These are phyloP conservation scores for Colletotrichum aenigma DNA, from an alignment of 2,329 filamentous ascomycete species.

Conservation along the genomic window DNA sequence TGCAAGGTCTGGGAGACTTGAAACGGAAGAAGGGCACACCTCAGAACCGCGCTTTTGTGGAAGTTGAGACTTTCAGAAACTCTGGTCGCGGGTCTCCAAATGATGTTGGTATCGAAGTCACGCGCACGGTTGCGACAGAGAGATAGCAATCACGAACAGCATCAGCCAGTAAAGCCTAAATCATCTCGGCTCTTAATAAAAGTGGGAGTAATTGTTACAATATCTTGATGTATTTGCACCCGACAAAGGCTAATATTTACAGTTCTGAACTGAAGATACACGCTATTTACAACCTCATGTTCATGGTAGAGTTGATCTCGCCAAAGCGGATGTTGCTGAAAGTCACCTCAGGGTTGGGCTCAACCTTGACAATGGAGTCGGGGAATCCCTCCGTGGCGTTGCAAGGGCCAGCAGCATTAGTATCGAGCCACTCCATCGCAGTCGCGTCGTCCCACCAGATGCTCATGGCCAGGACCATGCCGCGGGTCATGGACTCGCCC, in stretches of 20 bases:
- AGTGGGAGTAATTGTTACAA: rapidly evolving
- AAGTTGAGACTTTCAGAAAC: no score
- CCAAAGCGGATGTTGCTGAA: slow-evolving; percentile 63
- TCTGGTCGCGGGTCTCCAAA: neutral
- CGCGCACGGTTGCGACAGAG: neutral
- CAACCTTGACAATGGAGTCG: slow-evolving; percentile 43
- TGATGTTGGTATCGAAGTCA: neutral
- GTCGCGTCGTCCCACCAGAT: slow-evolving; percentile 60
- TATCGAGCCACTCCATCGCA: slow-evolving; percentile 63
- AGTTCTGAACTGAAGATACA: neutral
- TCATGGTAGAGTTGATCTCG: slow-evolving; percentile 46
- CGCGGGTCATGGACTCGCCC: slow-evolving; percentile 47
- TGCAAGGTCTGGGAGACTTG: neutral
- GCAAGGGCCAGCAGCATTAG: slow-evolving; percentile 56
- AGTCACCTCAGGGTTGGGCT: slow-evolving; percentile 52
- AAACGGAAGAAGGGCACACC: neutral
- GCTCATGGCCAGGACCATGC: slow-evolving; percentile 58
- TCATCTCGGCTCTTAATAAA: no score
- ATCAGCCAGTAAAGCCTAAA: no score
- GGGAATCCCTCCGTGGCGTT: slow-evolving; percentile 58
- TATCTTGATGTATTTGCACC: neutral
- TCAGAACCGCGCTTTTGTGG: neutral
- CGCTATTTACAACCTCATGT: neutral
- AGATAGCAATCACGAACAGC: neutral
- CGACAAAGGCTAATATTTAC: neutral